phyloP scores from a whole-genome alignment of 306 rosid species.

The Malus orientalis region DNA sequence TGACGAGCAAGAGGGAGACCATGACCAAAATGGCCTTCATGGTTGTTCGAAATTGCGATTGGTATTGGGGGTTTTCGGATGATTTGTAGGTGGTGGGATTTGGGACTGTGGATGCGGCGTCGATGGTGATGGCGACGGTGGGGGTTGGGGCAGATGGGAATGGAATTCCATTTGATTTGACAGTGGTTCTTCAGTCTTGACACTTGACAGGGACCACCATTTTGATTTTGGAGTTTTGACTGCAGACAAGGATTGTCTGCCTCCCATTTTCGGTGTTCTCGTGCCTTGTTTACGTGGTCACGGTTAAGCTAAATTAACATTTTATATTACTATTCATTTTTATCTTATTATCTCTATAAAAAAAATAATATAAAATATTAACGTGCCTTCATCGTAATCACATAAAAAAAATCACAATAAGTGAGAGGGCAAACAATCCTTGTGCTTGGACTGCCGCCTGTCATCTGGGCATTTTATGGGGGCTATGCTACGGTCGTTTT shows the following conservation, averaged over 20 bases:
- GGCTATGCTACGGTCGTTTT: not conserved
- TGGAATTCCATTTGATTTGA: not conserved
- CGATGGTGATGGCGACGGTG: not conserved
- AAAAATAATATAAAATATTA: no score
- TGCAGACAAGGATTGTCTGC: no score
- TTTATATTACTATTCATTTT: no score
- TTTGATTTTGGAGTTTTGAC: not conserved
- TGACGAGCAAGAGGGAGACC: conserved; percentile 10
- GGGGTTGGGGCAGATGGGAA: not conserved
- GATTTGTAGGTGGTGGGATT: not conserved
- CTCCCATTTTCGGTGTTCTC: no score
- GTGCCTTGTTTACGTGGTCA: no score
- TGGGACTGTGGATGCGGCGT: not conserved
- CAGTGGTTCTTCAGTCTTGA: no score
- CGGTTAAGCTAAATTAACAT: accelerated
- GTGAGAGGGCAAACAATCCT: no score
- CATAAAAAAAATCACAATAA: no score
- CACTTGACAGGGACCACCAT: not conserved
- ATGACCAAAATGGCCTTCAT: conserved; percentile 14
- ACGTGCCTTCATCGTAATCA: accelerated
- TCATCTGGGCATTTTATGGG: no score
- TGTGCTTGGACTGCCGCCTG: not conserved
- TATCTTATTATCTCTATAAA: no score
- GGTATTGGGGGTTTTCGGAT: not conserved
- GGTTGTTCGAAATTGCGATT: not conserved